Conservation (phyloP, 2,329 filamentous ascomycete genomes). For the Huntiella bhutanensis region DNA sequence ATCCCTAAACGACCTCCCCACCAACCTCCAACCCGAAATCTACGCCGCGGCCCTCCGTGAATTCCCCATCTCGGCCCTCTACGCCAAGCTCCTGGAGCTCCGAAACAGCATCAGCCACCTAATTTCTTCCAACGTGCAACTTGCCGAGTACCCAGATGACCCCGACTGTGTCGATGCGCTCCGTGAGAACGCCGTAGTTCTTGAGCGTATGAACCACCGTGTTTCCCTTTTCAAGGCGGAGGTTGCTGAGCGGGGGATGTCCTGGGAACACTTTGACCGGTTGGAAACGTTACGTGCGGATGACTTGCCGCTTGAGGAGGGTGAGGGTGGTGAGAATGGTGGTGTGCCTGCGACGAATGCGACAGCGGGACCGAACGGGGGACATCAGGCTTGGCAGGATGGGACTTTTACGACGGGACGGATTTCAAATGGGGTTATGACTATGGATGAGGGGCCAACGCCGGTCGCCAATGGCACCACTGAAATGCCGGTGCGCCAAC, state of each 20-base stretch:
- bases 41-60: conserved; percentile 50
- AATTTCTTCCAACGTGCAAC: conserved; percentile 53
- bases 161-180: conserved; percentile 58
- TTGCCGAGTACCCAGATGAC: conserved; percentile 46
- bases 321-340: background rate
- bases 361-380: background rate
- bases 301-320: conserved; percentile 1
- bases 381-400: conserved; percentile 36
- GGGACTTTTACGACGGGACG: conserved; percentile 44
- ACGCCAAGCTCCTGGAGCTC: conserved; percentile 58
- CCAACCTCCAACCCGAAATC: conserved; percentile 34
- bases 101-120: conserved; percentile 58
- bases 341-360: background rate
- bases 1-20: conserved; percentile 23
- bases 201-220: conserved; percentile 47
- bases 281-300: conserved; percentile 15
- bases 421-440: conserved; percentile 30
- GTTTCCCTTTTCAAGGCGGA: conserved; percentile 44
- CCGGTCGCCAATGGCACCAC: background rate
- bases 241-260: conserved; percentile 37
- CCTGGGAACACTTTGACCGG: conserved; percentile 38
- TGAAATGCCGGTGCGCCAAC: background rate
- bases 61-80: conserved; percentile 46
- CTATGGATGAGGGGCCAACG: conserved; percentile 20
- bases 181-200: conserved; percentile 49